Base-by-base conservation (phyloP, 2,329 filamentous ascomycete genomes). In the Cladosporium sp. region DNA sequence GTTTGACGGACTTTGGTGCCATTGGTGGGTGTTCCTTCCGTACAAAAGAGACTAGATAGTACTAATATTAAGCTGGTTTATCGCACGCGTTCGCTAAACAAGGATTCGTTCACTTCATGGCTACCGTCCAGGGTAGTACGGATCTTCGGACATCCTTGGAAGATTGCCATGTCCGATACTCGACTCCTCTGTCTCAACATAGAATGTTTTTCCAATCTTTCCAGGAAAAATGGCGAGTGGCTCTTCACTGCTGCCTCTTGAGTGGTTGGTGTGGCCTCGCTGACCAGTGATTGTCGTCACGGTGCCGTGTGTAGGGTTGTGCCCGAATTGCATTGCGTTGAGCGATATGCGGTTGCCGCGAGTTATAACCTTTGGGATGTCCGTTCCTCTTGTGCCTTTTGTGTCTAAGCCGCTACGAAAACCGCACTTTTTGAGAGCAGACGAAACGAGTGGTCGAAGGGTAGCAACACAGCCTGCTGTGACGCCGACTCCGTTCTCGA, bases 401-500 rank as follows among this genome's bases (percentile, higher is more conserved):
- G 34, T 50, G 34, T 55, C 52, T 22, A 55, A n/a, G 13, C 39
- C 40, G 52, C 52, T 55, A 20, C 52, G 52, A 15, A 55, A 17
- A 9, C 52, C 52, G 34, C 32, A 44, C 17, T 25, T 44, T 8
- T 35, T 44, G 20, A 57, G 54, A 3, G 19, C 24, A 3, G 17
- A 28, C 20, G 54, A 57, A 25, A 81, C 71, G 0, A 82, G 71
- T 1, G 79, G 79, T 1, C 77, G 75, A 2, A 80, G 71, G 1
- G 77, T 80, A 6, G 78, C 78, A 9, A 80, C 71, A 61, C 74
- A 77, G 17, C 74, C 77, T 10, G 79, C 79, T 10, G 65, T 69
- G 53, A 70, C 64, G 15, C 67, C 69, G n/a, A 72, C 54, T 13
- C 69, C 70, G n/a, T 67, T 60, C 59, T 72, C 69, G 35, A 71